Base-by-base conservation (phyloP, 1,284 basidiomycete species). In the Mrakiaceae sp. region DNA sequence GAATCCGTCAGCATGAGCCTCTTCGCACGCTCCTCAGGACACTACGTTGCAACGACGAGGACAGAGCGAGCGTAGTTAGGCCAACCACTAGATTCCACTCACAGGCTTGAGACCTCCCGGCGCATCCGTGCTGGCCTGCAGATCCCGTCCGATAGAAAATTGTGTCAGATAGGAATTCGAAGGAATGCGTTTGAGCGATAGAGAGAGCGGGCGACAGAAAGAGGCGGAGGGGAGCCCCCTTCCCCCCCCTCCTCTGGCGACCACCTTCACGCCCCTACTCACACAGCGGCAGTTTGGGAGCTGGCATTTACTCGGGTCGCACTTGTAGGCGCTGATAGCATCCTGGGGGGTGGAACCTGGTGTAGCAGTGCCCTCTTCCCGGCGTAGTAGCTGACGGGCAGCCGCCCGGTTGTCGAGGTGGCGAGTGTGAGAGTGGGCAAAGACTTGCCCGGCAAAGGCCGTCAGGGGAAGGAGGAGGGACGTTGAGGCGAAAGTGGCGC, bases 231-330 rank as follows among this genome's bases (percentile, higher is more conserved):
- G 48, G 39, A 44, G n/a, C 14, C 7, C 49, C 27, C 14, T 47
- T 8, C 14, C 9, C n/a, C 39, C 9, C 47, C 10, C 12, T 39
- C 58, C 40, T 43, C 40, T 43, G 12, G 12, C 39, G 27, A 16
- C 39, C 54, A 49, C 44, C 46, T 4, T 40, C 52, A 5, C 48
- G 14, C 10, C 11, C 11, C 48, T 49, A 66, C 65, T 56, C 39
- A 63, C 87, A 70, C 87, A 88, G 69, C 83, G 79, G 74, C 87
- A 89, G 61, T 78, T 76, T 0, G 87, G 87, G 12, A 88, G 78
- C 74, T 83, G 78, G 78, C 87, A 89, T 60, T 79, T 78, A 27
- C 73, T 76, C 1, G 85, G 49, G 71, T 88, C 85, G 71, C 87
- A 89, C 11, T 81, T 83, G 72, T 88, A 88, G 4, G 83, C 83